Base-by-base conservation (phyloP, 2,329 filamentous ascomycete species). In the Periglandula ipomoeae region DNA sequence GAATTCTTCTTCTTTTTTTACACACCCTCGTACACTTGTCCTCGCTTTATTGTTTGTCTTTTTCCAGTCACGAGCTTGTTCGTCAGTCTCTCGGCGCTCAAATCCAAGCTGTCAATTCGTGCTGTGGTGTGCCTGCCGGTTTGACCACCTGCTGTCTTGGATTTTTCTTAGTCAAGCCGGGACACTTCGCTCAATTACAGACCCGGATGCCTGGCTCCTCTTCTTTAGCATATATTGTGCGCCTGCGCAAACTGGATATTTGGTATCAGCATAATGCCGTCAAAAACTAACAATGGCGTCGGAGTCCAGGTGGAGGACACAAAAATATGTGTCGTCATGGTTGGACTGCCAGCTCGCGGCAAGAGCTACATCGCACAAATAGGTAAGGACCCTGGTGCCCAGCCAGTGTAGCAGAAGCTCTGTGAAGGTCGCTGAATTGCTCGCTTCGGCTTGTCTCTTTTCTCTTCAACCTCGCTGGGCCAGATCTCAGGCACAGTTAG, bases 301-400 rank as follows among this genome's bases (percentile, higher is more conserved):
- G 85, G 84, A 61, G 78, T 90, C 56, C 85, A 95, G 87, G 87
- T 87, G 60, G 91, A 97, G 74, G 89, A 96, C 69, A 91, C 88
- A 52, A 88, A 87, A 67, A 94, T 98, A 72, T 97, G 91, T 68
- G 90, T 98, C 55, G 89, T 98, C 60, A 97, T 98, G 93, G 93
- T 98, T 52, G 93, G 93, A 57, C 76, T 98, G 64, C 93, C 93
- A 48, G 93, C 93, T 53, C 79, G 93, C 58, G 93, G 93, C 62
- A 98, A 98, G 78, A 95, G 89, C 72, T 82, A 95, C 67, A 97
- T 98, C 65, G 91, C 93, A 58, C 89, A 95, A 63, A 96, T 96
- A 80, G 89, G 90, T 93, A 74, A 61, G 73, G 22, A 24, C 20
- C 34, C 10, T n/a, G 23, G 35, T 26, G 11, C 5, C 32, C n/a